phyloP scores from a whole-genome alignment of 805 yeast species.

The Cyberlindnera saturnus region DNA sequence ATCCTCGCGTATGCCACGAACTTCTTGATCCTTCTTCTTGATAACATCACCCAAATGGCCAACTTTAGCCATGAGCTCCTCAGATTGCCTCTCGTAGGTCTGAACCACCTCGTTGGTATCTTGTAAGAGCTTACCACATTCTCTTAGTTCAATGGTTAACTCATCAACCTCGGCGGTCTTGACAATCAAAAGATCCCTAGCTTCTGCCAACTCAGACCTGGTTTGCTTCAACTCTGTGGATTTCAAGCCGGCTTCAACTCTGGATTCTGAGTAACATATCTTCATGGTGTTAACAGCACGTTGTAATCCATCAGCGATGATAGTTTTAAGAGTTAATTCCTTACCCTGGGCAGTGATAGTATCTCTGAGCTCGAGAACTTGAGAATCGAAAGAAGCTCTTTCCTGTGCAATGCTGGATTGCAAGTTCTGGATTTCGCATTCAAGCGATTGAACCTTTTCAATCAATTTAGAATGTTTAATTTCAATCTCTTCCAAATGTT shows the following conservation, averaged over 20 bases:
- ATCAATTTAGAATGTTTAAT: background rate
- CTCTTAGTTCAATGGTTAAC: conserved; percentile 15
- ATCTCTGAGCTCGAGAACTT: background rate
- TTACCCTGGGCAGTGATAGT: background rate
- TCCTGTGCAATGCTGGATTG: conserved; percentile 2
- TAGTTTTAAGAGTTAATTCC: conserved; percentile 7
- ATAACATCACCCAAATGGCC: conserved; percentile 3
- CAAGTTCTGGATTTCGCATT: background rate
- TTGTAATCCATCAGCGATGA: conserved; percentile 9
- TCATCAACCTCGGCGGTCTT: conserved; percentile 26
- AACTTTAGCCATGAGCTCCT: background rate
- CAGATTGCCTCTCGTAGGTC: conserved; percentile 2
- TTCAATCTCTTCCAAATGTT: conserved; percentile 3
- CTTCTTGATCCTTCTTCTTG: conserved; percentile 15
- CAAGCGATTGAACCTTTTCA: conserved; percentile 1
- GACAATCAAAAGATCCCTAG: conserved; percentile 15
- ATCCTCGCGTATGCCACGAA: conserved; percentile 26
- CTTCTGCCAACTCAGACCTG: conserved; percentile 6
- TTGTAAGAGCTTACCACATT: background rate
- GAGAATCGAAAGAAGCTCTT: background rate
- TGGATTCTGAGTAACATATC: background rate
- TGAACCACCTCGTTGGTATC: background rate
- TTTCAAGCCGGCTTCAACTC: background rate
- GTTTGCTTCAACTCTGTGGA: background rate
- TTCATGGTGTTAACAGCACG: conserved; percentile 11